phyloP scores from a whole-genome alignment of 1,139 yeast genomes.

The Diutina sp. region DNA sequence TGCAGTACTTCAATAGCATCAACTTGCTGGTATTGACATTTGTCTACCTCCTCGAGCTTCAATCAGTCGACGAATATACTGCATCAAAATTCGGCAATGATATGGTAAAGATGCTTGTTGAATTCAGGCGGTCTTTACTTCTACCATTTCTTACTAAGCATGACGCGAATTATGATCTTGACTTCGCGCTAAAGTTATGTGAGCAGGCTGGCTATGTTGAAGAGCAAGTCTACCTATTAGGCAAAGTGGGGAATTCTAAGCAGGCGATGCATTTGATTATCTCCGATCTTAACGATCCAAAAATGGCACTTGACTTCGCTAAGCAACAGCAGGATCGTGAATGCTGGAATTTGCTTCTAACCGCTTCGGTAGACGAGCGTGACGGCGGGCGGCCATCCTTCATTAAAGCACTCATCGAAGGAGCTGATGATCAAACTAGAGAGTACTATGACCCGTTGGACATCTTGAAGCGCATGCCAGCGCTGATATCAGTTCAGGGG shows the following conservation, averaged over 20 bases:
- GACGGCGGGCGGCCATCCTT: constrained; percentile 39
- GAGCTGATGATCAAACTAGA: constrained; percentile 43
- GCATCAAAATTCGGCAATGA: constrained; percentile 52
- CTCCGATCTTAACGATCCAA: constrained; percentile 66
- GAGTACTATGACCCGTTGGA: constrained; percentile 52
- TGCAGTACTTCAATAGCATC: constrained; percentile 30
- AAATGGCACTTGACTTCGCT: constrained; percentile 73
- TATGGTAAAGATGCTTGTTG: constrained; percentile 50
- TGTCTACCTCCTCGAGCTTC: constrained; percentile 44
- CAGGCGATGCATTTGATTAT: constrained; percentile 69
- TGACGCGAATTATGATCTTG: constrained; percentile 52
- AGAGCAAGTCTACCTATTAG: constrained; percentile 72
- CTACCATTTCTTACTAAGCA: constrained; percentile 39
- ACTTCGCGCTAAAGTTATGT: constrained; percentile 54
- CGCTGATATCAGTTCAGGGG: constrained; percentile 49
- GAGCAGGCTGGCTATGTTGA: constrained; percentile 37
- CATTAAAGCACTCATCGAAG: constrained; percentile 59
- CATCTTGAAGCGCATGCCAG: constrained; percentile 55
- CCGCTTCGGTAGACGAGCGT: constrained; percentile 44
- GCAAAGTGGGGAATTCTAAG: constrained; percentile 70
- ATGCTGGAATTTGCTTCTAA: constrained; percentile 66
- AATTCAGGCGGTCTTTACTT: constrained; percentile 40
- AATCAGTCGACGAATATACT: constrained; percentile 38
- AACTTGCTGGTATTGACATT: constrained; percentile 44
- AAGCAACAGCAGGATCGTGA: constrained; percentile 59